phyloP scores from a whole-genome alignment of 495 filamentous ascomycete species.

The Venustampulla echinocandica region DNA sequence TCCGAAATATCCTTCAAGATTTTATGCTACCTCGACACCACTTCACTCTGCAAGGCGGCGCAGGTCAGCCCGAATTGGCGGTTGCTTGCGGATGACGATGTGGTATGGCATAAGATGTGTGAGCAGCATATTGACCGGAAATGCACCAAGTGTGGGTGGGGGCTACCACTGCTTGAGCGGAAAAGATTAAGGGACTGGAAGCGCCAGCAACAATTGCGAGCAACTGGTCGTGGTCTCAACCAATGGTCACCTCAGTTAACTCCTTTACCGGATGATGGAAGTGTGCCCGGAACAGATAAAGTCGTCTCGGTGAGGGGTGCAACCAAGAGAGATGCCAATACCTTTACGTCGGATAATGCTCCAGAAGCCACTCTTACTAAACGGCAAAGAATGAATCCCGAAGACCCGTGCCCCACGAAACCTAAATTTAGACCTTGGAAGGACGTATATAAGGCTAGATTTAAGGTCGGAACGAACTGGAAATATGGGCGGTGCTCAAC shows the following conservation, averaged over 20 bases:
- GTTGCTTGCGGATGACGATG: conserved; percentile 83
- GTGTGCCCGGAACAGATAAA: background rate
- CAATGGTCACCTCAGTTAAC: conserved; percentile 45
- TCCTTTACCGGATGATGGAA: conserved; percentile 30
- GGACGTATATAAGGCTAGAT: conserved; percentile 81
- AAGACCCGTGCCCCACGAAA: conserved; percentile 19
- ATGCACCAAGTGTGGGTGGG: conserved; percentile 96
- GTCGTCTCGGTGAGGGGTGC: conserved; percentile 6
- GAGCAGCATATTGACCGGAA: conserved; percentile 97
- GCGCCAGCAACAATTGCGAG: conserved; percentile 67
- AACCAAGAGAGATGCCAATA: conserved; percentile 13
- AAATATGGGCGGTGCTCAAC: conserved; percentile 82
- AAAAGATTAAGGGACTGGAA: conserved; percentile 83
- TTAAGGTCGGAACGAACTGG: conserved; percentile 91
- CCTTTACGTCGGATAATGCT: conserved; percentile 9
- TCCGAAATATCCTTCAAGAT: conserved; percentile 90
- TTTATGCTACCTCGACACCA: conserved; percentile 84
- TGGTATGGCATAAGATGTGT: conserved; percentile 98
- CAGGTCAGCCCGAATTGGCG: conserved; percentile 90
- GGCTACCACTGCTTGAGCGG: conserved; percentile 78
- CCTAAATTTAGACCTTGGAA: conserved; percentile 71
- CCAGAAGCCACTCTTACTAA: conserved; percentile 29
- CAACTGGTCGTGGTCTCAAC: conserved; percentile 40
- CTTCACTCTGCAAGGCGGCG: conserved; percentile 92
- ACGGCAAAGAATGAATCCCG: conserved; percentile 27